phyloP scores from a whole-genome alignment of 805 yeast species.

The Schwanniomyces pseudopolymorphus region DNA sequence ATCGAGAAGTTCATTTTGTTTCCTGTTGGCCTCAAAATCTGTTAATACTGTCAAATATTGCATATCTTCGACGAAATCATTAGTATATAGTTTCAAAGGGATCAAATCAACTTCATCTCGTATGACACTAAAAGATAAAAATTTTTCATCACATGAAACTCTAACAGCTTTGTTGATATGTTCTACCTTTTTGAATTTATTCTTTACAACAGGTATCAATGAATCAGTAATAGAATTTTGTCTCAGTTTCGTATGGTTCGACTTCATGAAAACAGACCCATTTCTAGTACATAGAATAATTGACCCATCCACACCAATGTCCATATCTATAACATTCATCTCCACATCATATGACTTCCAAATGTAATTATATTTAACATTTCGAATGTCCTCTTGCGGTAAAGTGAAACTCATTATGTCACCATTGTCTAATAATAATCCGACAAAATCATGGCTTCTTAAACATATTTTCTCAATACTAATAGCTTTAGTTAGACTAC shows the following conservation, averaged over 20 bases:
- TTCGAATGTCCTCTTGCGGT: conserved; percentile 28
- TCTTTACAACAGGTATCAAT: conserved; percentile 25
- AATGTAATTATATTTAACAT: conserved; percentile 45
- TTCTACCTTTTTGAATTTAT: conserved; percentile 56
- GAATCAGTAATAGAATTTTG: conserved; percentile 33
- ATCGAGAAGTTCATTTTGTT: conserved; percentile 43
- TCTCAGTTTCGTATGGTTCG: conserved; percentile 21
- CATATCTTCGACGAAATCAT: conserved; percentile 53
- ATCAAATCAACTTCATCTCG: conserved; percentile 61
- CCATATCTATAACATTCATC: conserved; percentile 64
- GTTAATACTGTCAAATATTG: conserved; percentile 51
- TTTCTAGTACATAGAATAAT: conserved; percentile 63
- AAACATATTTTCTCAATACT: conserved; percentile 30
- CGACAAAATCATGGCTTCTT: conserved; percentile 42
- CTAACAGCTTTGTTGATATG: conserved; percentile 55
- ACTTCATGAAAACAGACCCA: conserved; percentile 62
- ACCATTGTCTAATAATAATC: conserved; percentile 59
- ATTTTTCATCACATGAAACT: conserved; percentile 66
- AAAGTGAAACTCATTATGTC: conserved; percentile 45
- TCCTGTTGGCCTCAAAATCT: conserved; percentile 30
- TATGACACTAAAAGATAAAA: conserved; percentile 65
- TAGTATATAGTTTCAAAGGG: conserved; percentile 51
- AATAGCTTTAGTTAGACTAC: conserved; percentile 43
- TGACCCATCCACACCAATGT: conserved; percentile 66
- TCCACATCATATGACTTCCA: conserved; percentile 66